phyloP scores from a whole-genome alignment of 1,284 basidiomycete species.

The Pascua guehoae region DNA sequence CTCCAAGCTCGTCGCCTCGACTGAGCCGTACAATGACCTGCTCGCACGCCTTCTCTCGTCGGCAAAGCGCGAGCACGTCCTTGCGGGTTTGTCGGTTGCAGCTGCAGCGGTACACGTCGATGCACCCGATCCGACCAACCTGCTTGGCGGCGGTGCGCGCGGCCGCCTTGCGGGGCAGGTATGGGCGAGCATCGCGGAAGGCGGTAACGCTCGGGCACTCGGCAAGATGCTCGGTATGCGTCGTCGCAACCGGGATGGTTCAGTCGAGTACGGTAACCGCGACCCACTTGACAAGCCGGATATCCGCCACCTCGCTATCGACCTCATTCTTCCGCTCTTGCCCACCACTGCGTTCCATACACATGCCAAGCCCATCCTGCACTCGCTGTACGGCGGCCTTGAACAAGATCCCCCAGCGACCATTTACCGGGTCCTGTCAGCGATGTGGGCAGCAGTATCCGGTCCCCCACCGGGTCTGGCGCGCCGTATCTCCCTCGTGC shows the following conservation, averaged over 20 bases:
- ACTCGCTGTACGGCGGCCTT: conserved; percentile 38
- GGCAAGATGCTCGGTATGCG: conserved; percentile 48
- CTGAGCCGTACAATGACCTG: conserved; percentile 39
- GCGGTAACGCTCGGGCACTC: conserved; percentile 39
- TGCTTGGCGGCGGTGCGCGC: conserved; percentile 16
- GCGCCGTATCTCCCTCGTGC: conserved; percentile 36
- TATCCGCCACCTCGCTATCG: conserved; percentile 45
- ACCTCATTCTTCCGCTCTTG: conserved; percentile 43
- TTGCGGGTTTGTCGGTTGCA: conserved; percentile 37
- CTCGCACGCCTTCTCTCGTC: conserved; percentile 43
- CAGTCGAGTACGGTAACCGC: conserved; percentile 28
- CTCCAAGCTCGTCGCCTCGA: conserved; percentile 35
- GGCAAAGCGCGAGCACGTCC: conserved; percentile 41
- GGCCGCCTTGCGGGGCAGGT: conserved; percentile 34
- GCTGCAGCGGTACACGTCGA: conserved; percentile 43
- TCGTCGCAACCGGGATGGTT: conserved; percentile 41
- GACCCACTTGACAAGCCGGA: conserved; percentile 46
- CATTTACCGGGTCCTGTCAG: conserved; percentile 42
- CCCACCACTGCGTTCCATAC: conserved; percentile 36
- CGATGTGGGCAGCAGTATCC: conserved; percentile 42
- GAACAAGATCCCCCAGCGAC: conserved; percentile 45
- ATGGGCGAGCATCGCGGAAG: conserved; percentile 40
- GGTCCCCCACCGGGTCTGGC: conserved; percentile 32
- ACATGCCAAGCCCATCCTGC: conserved; percentile 38
- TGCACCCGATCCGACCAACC: conserved; percentile 23